These are phyloP conservation scores for Erodium maritimum DNA, from an alignment of 345 rosid genomes.

Conservation along the genomic window DNA sequence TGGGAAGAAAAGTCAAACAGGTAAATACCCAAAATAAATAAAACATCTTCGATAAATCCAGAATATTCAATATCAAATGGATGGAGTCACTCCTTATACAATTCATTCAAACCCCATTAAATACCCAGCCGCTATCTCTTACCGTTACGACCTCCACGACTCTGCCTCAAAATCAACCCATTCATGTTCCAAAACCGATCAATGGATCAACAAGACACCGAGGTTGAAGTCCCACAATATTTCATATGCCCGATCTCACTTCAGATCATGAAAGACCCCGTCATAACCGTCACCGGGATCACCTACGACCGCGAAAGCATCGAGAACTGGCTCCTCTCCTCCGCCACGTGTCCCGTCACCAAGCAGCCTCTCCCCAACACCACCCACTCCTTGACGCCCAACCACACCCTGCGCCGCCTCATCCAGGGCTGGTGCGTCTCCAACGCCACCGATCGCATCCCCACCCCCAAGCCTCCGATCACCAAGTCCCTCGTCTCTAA, in stretches of 20 bases:
- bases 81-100: too few relatives aligned
- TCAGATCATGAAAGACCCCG: conserved; percentile 51
- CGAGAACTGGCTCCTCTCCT: conserved; percentile 34
- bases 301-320: conserved; percentile 52
- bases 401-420: conserved; percentile 37
- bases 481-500: conserved; percentile 12
- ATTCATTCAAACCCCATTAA: too few relatives aligned
- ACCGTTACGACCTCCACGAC: too few relatives aligned
- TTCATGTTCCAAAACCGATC: too few relatives aligned
- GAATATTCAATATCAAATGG: too few relatives aligned
- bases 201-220: conserved; percentile 6
- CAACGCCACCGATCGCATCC: conserved; percentile 15
- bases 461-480: conserved; percentile 22
- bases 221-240: conserved; percentile 32
- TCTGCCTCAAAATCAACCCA: too few relatives aligned
- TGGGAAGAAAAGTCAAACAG: too few relatives aligned
- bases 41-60: too few relatives aligned
- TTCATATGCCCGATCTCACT: conserved; percentile 54
- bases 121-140: conserved; percentile 7
- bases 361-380: conserved; percentile 32
- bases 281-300: conserved; percentile 45
- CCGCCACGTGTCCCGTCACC: conserved; percentile 38
- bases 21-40: too few relatives aligned
- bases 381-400: conserved; percentile 30
- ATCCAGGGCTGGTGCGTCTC: conserved; percentile 40